phyloP scores from a whole-genome alignment of 495 filamentous ascomycete genomes.

The Acidomyces sp. region DNA sequence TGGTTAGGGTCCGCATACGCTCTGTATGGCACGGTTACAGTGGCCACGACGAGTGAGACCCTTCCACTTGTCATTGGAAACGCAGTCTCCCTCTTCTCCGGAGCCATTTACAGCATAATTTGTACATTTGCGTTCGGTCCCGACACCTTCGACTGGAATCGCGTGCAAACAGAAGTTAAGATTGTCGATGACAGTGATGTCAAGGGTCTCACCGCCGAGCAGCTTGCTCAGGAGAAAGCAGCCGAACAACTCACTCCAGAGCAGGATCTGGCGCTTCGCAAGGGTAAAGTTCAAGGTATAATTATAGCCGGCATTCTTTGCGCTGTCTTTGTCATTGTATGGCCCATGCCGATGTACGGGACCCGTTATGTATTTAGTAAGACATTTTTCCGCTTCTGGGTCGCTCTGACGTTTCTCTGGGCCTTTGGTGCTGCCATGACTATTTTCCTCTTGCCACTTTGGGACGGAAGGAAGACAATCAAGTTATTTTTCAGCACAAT shows the following conservation, averaged over 20 bases:
- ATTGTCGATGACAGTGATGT: constrained; percentile 1
- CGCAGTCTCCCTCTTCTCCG: constrained; percentile 1
- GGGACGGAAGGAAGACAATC: too few species aligned
- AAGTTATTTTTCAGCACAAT: too few species aligned
- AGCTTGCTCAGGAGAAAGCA: constrained; percentile 1
- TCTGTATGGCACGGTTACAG: constrained; percentile 16
- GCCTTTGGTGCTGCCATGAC: constrained; percentile 14
- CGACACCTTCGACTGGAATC: constrained; percentile 7
- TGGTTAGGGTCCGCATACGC: constrained; percentile 18
- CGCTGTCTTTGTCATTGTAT: constrained; percentile 1
- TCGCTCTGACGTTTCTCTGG: constrained; percentile 22
- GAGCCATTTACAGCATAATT: constrained; percentile 3
- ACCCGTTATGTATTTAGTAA: constrained; percentile 19
- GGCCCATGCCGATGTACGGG: constrained; percentile 26
- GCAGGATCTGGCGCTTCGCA: neutral
- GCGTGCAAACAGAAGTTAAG: neutral
- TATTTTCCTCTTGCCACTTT: constrained; percentile 21
- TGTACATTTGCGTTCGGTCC: constrained; percentile 4
- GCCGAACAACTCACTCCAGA: constrained; percentile 1
- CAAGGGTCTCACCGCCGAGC: constrained; percentile 3
- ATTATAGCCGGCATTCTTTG: constrained; percentile 1
- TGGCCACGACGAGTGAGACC: constrained; percentile 13
- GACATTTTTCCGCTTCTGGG: constrained; percentile 20
- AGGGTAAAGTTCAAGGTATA: neutral
- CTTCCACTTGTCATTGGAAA: constrained; percentile 4